Percentiles rank a stretch among this genome's conserved stretches.
Evolutionary conservation across 768 basidiomycete genomes (phyloP).

Genomic region (Mycena pura): DNA sequence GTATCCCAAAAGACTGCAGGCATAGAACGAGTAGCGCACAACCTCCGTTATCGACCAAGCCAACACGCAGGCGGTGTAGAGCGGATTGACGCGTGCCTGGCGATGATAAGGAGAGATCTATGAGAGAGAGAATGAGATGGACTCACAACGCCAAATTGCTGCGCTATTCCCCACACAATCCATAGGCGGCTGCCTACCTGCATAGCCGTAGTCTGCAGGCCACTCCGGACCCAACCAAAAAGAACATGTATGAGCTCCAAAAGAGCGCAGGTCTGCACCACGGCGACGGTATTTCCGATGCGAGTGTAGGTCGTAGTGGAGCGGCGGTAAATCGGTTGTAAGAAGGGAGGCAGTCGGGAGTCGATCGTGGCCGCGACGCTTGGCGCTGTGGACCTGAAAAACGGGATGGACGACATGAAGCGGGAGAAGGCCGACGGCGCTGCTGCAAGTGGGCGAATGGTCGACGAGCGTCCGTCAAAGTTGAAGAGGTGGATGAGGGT

Average conservation of each 20-base stretch:
- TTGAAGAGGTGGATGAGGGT: constrained; percentile 59
- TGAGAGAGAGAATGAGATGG: background rate
- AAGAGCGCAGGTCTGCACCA: constrained; percentile 84
- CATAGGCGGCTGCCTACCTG: constrained; percentile 86
- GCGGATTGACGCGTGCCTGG: constrained; percentile 72
- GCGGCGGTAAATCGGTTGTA: constrained; percentile 55
- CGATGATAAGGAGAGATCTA: background rate
- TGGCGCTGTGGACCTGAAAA: constrained; percentile 39
- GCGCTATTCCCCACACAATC: constrained; percentile 85
- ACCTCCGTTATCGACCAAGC: constrained; percentile 94
- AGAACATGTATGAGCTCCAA: constrained; percentile 86
- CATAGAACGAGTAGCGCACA: constrained; percentile 91
- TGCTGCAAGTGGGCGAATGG: constrained; percentile 30
- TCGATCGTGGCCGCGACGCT: constrained; percentile 36
- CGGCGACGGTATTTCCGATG: constrained; percentile 64
- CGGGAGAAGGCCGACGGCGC: constrained; percentile 47
- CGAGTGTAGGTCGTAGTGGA: constrained; percentile 65
- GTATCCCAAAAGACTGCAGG: constrained; percentile 62
- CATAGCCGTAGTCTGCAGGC: constrained; percentile 72
- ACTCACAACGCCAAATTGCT: constrained; percentile 67
- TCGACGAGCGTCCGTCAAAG: constrained; percentile 46
- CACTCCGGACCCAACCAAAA: constrained; percentile 80
- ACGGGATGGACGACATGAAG: constrained; percentile 43
- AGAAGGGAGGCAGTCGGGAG: constrained; percentile 43
- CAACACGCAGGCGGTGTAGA: constrained; percentile 90